Conservation (phyloP, 441 rosid genomes). For the Populus hybrid region DNA sequence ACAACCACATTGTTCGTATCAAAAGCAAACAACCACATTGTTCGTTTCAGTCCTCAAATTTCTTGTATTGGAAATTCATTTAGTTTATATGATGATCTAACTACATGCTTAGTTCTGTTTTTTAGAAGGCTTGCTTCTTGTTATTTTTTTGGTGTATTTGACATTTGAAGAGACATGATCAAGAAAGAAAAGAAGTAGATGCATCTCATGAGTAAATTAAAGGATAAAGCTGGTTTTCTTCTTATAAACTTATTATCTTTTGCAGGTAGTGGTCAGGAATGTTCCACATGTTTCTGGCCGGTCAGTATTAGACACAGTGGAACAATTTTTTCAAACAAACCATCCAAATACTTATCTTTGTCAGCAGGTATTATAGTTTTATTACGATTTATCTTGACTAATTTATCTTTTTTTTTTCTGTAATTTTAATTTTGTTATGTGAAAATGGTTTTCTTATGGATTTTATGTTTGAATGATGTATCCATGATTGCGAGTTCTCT, state of each 20-base stretch:
- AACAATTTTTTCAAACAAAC: slow-evolving; percentile 73
- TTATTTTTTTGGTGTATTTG: background rate
- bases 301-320: slow-evolving; percentile 62
- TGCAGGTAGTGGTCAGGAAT: slow-evolving; percentile 88
- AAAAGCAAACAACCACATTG: background rate
- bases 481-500: background rate
- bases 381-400: background rate
- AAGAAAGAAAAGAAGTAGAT: background rate
- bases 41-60: background rate
- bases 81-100: background rate
- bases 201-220: background rate
- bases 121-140: background rate
- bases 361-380: slow-evolving; percentile 65
- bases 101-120: background rate
- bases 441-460: background rate
- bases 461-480: background rate
- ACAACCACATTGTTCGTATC: background rate
- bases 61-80: background rate
- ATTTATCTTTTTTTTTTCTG: background rate
- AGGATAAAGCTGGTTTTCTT: background rate
- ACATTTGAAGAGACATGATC: background rate
- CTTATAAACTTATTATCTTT: slow-evolving; percentile 5
- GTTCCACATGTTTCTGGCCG: slow-evolving; percentile 63
- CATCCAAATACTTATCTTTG: slow-evolving; percentile 88
- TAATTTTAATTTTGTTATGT: background rate